A percentile compares a stretch with the other conserved stretches of the same genome.
These are phyloP conservation scores for Solanum sparsipilum DNA, from an alignment of 257 asterid genomes.

Conservation along the genomic window DNA sequence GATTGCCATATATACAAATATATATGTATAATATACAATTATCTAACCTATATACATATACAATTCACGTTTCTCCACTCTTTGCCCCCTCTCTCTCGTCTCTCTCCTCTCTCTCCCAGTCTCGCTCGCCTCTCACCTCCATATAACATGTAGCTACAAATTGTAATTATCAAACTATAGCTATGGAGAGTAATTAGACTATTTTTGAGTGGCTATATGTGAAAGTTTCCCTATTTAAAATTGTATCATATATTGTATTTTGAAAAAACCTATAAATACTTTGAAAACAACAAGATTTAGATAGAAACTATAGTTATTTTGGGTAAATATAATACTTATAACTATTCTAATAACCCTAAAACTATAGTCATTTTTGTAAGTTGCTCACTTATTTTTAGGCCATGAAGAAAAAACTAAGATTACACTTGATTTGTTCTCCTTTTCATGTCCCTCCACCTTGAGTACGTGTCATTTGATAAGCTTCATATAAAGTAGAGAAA, in stretches of 20 bases:
- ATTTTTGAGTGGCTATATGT: no score
- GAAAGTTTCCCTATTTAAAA: no score
- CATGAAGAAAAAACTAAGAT: background rate
- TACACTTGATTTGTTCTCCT: background rate
- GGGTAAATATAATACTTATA: background rate
- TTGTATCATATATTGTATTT: background rate
- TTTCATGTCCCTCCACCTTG: background rate
- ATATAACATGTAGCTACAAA: no score
- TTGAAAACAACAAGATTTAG: background rate
- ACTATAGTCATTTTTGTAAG: background rate
- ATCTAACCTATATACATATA: no score
- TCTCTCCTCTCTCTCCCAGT: no score
- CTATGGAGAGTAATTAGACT: no score
- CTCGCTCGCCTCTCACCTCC: no score
- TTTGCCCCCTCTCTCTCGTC: no score
- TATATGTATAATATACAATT: no score
- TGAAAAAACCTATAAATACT: background rate
- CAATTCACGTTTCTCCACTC: no score
- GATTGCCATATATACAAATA: no score
- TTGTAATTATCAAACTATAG: no score
- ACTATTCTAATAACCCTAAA: background rate
- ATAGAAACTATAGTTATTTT: background rate
- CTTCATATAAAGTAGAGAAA: background rate
- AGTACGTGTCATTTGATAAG: background rate
- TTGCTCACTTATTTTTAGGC: background rate